phyloP scores from a whole-genome alignment of 208 protist genomes.

The Jaenimonas drosophilae region DNA sequence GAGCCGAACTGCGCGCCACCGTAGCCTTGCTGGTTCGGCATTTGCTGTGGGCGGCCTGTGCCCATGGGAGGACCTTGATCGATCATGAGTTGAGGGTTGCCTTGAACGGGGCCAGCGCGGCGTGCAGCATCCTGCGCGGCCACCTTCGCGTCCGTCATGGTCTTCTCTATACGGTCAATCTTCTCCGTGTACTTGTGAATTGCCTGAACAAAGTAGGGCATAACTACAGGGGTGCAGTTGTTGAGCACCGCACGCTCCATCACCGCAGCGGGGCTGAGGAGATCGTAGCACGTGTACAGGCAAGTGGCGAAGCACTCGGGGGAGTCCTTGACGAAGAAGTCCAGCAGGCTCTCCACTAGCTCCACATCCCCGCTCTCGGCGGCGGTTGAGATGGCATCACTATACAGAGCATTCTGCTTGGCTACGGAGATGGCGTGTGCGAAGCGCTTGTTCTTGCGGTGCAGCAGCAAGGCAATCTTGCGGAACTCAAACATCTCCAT shows the following conservation, averaged over 20 bases:
- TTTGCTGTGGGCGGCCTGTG: constrained; percentile 14
- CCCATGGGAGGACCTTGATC: constrained; percentile 41
- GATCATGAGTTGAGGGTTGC: constrained; percentile 58
- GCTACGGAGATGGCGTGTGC: constrained; percentile 91
- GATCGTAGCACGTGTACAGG: constrained; percentile 98
- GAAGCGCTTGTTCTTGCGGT: constrained; percentile 90
- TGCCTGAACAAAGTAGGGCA: constrained; percentile 99
- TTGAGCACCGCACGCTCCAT: constrained; percentile 98
- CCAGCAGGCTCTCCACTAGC: constrained; percentile 93
- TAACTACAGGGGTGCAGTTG: constrained; percentile 95
- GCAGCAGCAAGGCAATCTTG: constrained; percentile 97
- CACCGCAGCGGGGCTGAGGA: constrained; percentile 91
- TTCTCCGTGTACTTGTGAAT: constrained; percentile 90
- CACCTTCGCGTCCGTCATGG: constrained; percentile 68
- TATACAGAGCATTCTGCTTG: constrained; percentile 97
- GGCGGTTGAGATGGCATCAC: constrained; percentile 98
- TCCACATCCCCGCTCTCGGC: constrained; percentile 88
- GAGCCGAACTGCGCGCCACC: constrained; percentile 56
- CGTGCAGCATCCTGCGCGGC: constrained; percentile 78
- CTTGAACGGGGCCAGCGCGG: constrained; percentile 38
- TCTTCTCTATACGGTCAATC: constrained; percentile 78
- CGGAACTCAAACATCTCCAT: constrained; percentile 99
- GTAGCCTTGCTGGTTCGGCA: too few relatives aligned
- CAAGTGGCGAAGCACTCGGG: constrained; percentile 94
- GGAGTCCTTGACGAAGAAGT: constrained; percentile 96